Evolutionary conservation across 208 protist species (phyloP).

Genomic region (Leishmania gerbilli): DNA sequence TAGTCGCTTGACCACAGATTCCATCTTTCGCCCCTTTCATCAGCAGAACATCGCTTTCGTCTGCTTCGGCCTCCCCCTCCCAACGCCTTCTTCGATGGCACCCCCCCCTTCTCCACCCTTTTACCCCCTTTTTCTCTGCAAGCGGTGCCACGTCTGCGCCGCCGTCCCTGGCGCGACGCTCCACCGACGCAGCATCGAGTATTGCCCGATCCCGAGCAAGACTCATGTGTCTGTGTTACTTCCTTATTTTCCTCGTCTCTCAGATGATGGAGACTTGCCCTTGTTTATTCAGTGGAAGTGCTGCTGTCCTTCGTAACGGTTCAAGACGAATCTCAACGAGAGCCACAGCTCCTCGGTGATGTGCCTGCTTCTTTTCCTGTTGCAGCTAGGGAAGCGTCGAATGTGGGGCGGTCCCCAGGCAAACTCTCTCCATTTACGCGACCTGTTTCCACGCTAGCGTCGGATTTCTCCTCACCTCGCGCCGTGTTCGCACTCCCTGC

Average conservation of each 20-base stretch:
- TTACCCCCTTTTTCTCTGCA: background rate
- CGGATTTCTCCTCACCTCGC: background rate
- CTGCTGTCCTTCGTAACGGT: background rate
- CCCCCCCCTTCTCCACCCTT: background rate
- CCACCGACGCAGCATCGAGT: background rate
- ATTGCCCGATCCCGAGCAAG: background rate
- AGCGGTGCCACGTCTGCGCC: background rate
- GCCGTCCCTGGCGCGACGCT: background rate
- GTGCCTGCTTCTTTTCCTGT: background rate
- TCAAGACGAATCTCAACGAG: background rate
- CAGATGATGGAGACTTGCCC: background rate
- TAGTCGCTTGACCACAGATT: background rate
- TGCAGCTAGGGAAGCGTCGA: background rate
- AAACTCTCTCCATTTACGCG: background rate
- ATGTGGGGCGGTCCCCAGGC: background rate
- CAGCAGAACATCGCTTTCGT: conserved; percentile 3
- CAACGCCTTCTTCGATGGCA: background rate
- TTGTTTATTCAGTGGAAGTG: background rate
- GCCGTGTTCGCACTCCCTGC: background rate
- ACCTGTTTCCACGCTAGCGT: background rate
- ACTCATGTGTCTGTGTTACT: background rate
- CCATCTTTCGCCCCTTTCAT: background rate
- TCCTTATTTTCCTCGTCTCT: background rate
- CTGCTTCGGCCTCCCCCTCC: background rate
- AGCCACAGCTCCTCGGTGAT: background rate